Conservation (phyloP, 1,284 basidiomycete genomes). For the Trichosporon coremiiforme region DNA sequence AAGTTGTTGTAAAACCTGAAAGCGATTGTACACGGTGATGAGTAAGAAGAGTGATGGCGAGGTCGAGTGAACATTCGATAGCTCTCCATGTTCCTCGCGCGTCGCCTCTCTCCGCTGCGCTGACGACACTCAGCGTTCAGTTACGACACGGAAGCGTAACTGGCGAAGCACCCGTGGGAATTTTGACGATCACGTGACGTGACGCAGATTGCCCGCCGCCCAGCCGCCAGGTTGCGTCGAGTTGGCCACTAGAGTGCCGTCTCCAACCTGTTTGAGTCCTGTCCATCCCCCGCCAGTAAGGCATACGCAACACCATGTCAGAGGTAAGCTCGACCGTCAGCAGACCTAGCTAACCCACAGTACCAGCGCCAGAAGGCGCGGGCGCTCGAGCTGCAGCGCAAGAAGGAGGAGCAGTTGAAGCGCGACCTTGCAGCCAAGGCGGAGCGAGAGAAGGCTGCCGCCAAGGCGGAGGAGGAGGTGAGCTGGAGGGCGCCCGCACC, state of each 20-base stretch:
- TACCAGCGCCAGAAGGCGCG: constrained; percentile 48
- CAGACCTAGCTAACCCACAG: constrained; percentile 27
- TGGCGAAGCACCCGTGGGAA: constrained; percentile 1
- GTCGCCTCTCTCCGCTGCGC: constrained; percentile 12
- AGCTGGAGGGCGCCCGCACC: constrained; percentile 23
- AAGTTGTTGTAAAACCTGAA: not conserved
- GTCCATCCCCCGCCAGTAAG: not conserved
- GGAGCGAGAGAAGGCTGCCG: constrained; percentile 41
- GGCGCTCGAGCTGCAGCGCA: constrained; percentile 43
- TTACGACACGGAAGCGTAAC: not conserved
- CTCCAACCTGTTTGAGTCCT: not conserved
- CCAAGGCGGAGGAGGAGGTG: constrained; percentile 50
- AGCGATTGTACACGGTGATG: not conserved
- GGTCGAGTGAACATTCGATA: not conserved
- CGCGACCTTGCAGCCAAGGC: constrained; percentile 46
- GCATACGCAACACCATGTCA: constrained; percentile 28
- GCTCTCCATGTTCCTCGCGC: constrained; percentile 4
- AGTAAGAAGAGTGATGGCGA: not conserved
- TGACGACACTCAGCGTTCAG: constrained; percentile 16
- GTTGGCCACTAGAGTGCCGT: not conserved
- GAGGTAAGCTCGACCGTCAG: constrained; percentile 18
- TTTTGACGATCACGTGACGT: constrained; percentile 2
- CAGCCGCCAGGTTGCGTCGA: not conserved
- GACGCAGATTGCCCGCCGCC: not conserved
- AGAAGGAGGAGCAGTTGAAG: constrained; percentile 45